Conservation (phyloP, 2,329 filamentous ascomycete genomes). For the Fusarium verrucosum region DNA sequence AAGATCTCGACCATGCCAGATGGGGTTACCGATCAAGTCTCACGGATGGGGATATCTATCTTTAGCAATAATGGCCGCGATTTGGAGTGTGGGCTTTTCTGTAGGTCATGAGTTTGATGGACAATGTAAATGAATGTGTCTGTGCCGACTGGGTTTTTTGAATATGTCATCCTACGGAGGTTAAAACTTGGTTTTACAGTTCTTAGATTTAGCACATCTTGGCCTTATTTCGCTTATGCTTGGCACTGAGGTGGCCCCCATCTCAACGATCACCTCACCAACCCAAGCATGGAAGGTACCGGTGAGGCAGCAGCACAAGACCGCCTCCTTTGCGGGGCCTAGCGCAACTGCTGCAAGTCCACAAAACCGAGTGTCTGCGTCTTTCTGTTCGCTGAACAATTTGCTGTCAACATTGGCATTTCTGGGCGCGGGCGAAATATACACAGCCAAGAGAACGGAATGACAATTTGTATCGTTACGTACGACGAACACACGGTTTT, state of each 20-base stretch:
- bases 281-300: no score
- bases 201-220: slow-evolving; percentile 11
- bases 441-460: slow-evolving; percentile 21
- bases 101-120: not conserved
- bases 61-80: slow-evolving; percentile 3
- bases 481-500: not conserved
- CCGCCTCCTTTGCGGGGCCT: slow-evolving; percentile 15
- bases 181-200: slow-evolving; percentile 18
- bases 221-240: slow-evolving; percentile 30
- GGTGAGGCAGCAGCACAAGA: slow-evolving; percentile 38
- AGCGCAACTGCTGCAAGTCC: slow-evolving; percentile 19
- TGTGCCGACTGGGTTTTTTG: not conserved
- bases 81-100: no score
- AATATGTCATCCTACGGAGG: no score
- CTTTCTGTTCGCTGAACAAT: not conserved
- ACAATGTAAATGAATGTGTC: not conserved
- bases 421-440: slow-evolving; percentile 15
- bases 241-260: slow-evolving; percentile 21
- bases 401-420: slow-evolving; percentile 18
- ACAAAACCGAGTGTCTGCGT: slow-evolving; percentile 11
- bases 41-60: not conserved
- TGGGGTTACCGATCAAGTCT: slow-evolving; percentile 14
- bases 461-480: not conserved
- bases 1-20: not conserved
- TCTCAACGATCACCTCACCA: not conserved